Conservation (phyloP, 2,329 filamentous ascomycete genomes). For the Pseudohalonectria lignicola region DNA sequence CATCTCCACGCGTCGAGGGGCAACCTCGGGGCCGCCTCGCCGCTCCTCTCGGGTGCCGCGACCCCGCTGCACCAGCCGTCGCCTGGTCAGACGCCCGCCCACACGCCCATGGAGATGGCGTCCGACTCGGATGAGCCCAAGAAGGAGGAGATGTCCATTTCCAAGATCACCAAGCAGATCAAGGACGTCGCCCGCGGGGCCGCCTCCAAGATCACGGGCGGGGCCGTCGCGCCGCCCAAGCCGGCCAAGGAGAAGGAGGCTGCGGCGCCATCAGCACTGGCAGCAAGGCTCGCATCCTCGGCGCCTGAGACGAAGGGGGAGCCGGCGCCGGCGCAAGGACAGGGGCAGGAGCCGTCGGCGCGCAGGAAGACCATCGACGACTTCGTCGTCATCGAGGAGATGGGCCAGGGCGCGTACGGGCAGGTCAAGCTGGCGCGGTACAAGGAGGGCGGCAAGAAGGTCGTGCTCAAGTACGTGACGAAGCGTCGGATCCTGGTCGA, state of each 20-base stretch:
- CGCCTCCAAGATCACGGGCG: conserved; percentile 39
- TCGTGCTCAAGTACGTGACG: conserved; percentile 95
- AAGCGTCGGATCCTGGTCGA: conserved; percentile 95
- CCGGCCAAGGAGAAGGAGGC: conserved; percentile 18
- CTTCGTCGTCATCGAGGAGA: conserved; percentile 89
- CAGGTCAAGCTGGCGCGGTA: conserved; percentile 92
- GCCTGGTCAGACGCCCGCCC: conserved; percentile 57
- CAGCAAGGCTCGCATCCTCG: conserved; percentile 6
- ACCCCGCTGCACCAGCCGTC: conserved; percentile 72
- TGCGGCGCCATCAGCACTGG: too few relatives aligned
- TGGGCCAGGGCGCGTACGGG: conserved; percentile 96
- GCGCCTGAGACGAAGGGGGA: conserved; percentile 10
- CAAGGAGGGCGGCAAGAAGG: conserved; percentile 70
- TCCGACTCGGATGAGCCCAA: conserved; percentile 40
- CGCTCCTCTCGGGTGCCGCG: conserved; percentile 48
- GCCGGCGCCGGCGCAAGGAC: conserved; percentile 15
- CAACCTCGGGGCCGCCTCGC: conserved; percentile 44
- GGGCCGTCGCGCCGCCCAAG: conserved; percentile 7
- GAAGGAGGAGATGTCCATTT: conserved; percentile 28
- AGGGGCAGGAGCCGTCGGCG: conserved; percentile 20
- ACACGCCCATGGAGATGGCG: conserved; percentile 43
- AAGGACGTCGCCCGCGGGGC: conserved; percentile 45
- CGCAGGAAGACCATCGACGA: conserved; percentile 79
- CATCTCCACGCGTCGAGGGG: conserved; percentile 63
- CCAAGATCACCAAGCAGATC: conserved; percentile 42